Conservation (phyloP, 257 asterid genomes). For the Cynanchum wilfordii region DNA sequence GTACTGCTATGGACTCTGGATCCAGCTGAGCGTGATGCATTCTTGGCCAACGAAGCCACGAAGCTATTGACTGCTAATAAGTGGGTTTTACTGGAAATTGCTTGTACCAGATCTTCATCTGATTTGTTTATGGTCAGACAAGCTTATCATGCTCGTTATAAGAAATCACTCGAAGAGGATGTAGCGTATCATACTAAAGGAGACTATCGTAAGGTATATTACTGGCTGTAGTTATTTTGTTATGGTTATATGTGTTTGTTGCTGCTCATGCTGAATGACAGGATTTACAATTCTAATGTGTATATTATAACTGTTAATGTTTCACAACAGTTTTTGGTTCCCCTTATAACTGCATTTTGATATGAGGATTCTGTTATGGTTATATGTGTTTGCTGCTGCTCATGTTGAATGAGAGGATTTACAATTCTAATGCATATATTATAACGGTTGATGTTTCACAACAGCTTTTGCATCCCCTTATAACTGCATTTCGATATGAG, state of each 20-base stretch:
- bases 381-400: no score
- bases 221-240: no score
- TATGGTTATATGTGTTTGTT: no score
- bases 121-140: conserved; percentile 64
- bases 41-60: conserved; percentile 63
- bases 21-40: conserved; percentile 81
- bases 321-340: no score
- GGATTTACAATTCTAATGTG: no score
- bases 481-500: conserved; percentile 74
- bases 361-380: no score
- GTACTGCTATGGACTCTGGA: conserved; percentile 67
- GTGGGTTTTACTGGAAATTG: conserved; percentile 67
- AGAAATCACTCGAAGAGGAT: conserved; percentile 89
- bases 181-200: conserved; percentile 78
- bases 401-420: neutral
- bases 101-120: conserved; percentile 64
- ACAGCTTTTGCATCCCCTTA: conserved; percentile 90
- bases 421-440: neutral
- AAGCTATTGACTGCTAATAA: conserved; percentile 53
- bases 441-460: neutral
- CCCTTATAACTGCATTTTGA: no score
- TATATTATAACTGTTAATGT: no score
- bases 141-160: conserved; percentile 60
- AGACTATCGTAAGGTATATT: conserved; percentile 67
- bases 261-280: no score